Conservation (phyloP, 108 stramenopile species). For the Aurantiochytrium sp. region DNA sequence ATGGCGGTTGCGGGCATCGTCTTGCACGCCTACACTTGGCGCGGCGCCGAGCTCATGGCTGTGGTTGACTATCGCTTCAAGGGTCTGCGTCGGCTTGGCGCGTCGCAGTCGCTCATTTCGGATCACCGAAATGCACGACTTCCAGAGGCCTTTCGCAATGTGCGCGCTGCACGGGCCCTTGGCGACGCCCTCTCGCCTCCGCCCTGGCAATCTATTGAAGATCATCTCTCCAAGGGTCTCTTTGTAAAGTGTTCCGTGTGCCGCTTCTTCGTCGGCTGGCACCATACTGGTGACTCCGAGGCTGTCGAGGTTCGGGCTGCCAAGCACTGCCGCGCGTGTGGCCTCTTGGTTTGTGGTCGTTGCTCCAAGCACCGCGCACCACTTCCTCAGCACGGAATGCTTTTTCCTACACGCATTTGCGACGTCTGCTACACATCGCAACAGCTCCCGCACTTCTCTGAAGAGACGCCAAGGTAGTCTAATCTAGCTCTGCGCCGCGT, state of each 20-base stretch:
- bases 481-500: too few species aligned
- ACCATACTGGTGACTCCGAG: not conserved
- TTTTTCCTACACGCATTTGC: slow-evolving; percentile 72
- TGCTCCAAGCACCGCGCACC: slow-evolving; percentile 75
- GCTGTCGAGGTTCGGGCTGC: slow-evolving; percentile 51
- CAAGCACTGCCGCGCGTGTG: slow-evolving; percentile 89
- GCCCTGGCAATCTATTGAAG: slow-evolving; percentile 1
- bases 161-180: not conserved
- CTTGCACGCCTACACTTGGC: slow-evolving; percentile 33
- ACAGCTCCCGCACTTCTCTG: not conserved
- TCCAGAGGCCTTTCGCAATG: not conserved
- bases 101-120: not conserved
- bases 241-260: slow-evolving; percentile 17
- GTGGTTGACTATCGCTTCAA: slow-evolving; percentile 44
- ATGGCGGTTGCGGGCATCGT: not conserved
- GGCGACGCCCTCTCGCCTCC: not conserved
- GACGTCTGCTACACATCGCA: slow-evolving; percentile 71
- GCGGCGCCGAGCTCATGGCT: slow-evolving; percentile 25
- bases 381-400: slow-evolving; percentile 75
- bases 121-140: not conserved
- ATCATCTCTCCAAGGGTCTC: not conserved
- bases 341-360: slow-evolving; percentile 81
- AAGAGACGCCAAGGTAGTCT: too few species aligned
- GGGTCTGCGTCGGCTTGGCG: slow-evolving; percentile 33
- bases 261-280: slow-evolving; percentile 1